Evolutionary conservation across 306 rosid genomes (phyloP).

Genomic region (Senna siamea): DNA sequence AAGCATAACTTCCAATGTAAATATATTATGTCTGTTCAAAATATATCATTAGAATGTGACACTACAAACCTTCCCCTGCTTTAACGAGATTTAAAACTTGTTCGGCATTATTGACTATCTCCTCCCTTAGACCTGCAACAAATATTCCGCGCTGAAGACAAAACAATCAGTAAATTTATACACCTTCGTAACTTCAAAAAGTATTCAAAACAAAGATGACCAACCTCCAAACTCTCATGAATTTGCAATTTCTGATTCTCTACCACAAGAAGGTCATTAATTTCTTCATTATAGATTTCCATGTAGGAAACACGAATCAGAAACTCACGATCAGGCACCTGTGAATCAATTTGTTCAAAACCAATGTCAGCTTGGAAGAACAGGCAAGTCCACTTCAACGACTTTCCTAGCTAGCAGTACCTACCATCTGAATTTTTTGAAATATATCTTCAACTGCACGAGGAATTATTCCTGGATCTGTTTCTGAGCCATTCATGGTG

Average conservation of each 20-base stretch:
- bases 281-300: slow-evolving; percentile 98
- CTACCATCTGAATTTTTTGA: slow-evolving; percentile 72
- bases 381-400: slow-evolving; percentile 6
- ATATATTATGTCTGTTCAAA: slow-evolving; percentile 33
- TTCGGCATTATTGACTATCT: slow-evolving; percentile 79
- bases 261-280: slow-evolving; percentile 80
- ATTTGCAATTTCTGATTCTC: slow-evolving; percentile 92
- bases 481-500: slow-evolving; percentile 92
- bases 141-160: slow-evolving; percentile 81
- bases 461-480: slow-evolving; percentile 83
- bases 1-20: slow-evolving; percentile 24
- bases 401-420: neutral
- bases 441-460: slow-evolving; percentile 79
- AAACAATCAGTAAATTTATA: slow-evolving; percentile 36
- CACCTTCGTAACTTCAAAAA: neutral
- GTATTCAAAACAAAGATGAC: slow-evolving; percentile 24
- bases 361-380: slow-evolving; percentile 28
- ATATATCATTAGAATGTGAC: slow-evolving; percentile 23
- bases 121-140: slow-evolving; percentile 91
- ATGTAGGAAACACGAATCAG: slow-evolving; percentile 88
- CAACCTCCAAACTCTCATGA: slow-evolving; percentile 95
- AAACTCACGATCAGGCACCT: slow-evolving; percentile 84
- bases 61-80: slow-evolving; percentile 82
- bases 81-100: slow-evolving; percentile 79
- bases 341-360: slow-evolving; percentile 28